Conservation (phyloP, 2,329 filamentous ascomycete genomes). For the Scedosporium apiospermum region DNA sequence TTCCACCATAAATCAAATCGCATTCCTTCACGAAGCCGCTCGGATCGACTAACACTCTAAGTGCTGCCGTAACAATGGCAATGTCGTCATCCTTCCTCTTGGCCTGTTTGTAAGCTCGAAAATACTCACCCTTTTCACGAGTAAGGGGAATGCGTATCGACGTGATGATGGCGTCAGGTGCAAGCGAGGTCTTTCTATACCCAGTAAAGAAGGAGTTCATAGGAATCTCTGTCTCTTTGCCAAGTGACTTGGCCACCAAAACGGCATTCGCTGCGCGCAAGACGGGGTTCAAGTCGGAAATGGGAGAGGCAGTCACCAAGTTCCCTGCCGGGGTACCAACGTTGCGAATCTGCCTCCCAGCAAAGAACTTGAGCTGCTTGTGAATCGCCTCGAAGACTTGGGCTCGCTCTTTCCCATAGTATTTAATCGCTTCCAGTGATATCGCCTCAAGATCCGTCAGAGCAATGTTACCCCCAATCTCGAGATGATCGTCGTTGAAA, state of each 20-base stretch:
- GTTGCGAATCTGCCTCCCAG: conserved; percentile 89
- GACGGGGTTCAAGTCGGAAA: conserved; percentile 91
- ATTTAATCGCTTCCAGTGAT: conserved; percentile 65
- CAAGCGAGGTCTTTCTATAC: conserved; percentile 76
- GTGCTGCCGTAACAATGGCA: conserved; percentile 84
- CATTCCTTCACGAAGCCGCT: conserved; percentile 61
- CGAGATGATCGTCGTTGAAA: conserved; percentile 72
- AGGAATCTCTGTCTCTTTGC: conserved; percentile 70
- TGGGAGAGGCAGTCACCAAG: conserved; percentile 86
- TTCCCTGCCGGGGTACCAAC: conserved; percentile 97
- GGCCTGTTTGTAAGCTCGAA: conserved; percentile 88
- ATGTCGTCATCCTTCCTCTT: conserved; percentile 98
- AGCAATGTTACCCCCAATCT: conserved; percentile 86
- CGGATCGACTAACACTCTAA: conserved; percentile 64
- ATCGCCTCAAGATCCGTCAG: conserved; percentile 86
- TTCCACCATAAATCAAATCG: conserved; percentile 84
- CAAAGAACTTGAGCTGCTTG: conserved; percentile 92
- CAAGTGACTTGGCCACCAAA: conserved; percentile 68
- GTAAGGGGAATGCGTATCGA: conserved; percentile 78
- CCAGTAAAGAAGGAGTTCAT: conserved; percentile 90
- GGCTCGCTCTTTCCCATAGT: conserved; percentile 61
- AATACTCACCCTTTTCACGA: conserved; percentile 66
- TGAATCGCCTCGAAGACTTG: conserved; percentile 87
- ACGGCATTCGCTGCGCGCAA: conserved; percentile 80
- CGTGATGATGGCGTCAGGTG: conserved; percentile 73